Conservation (phyloP, 2,329 filamentous ascomycete species). For the Exophiala sideris region DNA sequence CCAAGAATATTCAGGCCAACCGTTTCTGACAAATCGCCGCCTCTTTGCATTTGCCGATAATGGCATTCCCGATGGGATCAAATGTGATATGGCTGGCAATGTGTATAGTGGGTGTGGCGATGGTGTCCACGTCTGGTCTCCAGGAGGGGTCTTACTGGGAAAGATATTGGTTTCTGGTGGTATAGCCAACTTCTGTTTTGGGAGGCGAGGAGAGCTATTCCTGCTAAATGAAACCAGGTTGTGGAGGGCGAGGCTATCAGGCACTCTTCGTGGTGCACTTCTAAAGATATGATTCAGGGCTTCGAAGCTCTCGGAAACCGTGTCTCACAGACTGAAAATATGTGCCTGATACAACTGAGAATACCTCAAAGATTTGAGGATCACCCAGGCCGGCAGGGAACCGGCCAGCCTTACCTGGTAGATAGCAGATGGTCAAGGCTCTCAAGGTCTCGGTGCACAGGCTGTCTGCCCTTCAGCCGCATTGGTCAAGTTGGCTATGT, state of each 20-base stretch:
- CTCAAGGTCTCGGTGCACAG: too few relatives aligned
- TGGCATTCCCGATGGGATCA: slow-evolving; percentile 48
- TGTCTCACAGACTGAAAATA: too few relatives aligned
- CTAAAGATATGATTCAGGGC: not conserved
- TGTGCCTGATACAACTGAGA: too few relatives aligned
- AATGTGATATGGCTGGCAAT: slow-evolving; percentile 52
- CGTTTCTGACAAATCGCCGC: slow-evolving; percentile 49
- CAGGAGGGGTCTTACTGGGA: slow-evolving; percentile 48
- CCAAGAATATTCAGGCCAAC: slow-evolving; percentile 32
- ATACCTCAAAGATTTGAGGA: too few relatives aligned
- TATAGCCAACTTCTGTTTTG: slow-evolving; percentile 51
- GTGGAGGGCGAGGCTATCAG: slow-evolving; percentile 40
- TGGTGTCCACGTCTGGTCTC: slow-evolving; percentile 53
- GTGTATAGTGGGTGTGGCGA: slow-evolving; percentile 55
- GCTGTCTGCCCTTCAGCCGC: too few relatives aligned
- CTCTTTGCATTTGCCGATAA: slow-evolving; percentile 50
- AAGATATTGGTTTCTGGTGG: slow-evolving; percentile 54
- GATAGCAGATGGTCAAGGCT: too few relatives aligned
- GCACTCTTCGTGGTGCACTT: slow-evolving; percentile 34
- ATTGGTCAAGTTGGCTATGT: too few relatives aligned
- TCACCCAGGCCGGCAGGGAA: too few relatives aligned
- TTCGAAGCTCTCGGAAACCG: too few relatives aligned
- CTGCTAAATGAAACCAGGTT: slow-evolving; percentile 7
- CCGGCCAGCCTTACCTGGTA: too few relatives aligned
- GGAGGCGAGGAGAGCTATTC: slow-evolving; percentile 10